Evolutionary conservation across 2,329 filamentous ascomycete species (phyloP).

Genomic region (Venturia carpophila): DNA sequence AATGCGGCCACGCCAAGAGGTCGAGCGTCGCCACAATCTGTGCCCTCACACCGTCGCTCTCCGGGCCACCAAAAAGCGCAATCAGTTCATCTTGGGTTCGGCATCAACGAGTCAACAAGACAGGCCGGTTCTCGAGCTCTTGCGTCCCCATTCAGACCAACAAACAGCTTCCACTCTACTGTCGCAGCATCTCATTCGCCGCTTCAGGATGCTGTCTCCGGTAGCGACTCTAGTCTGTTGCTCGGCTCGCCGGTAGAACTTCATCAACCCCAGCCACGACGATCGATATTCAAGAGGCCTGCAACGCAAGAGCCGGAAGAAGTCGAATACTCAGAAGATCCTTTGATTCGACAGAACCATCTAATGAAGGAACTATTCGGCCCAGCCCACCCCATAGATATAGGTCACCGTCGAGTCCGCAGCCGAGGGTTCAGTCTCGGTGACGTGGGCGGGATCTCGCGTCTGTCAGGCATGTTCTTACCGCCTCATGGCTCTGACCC

Average conservation of each 20-base stretch:
- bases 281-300: constrained; percentile 50
- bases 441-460: constrained; percentile 44
- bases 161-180: constrained; percentile 28
- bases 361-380: constrained; percentile 36
- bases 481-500: constrained; percentile 35
- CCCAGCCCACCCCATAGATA: constrained; percentile 32
- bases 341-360: constrained; percentile 30
- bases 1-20: constrained; percentile 26
- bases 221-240: constrained; percentile 21
- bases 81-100: constrained; percentile 41
- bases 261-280: constrained; percentile 43
- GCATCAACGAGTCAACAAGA: constrained; percentile 27
- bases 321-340: constrained; percentile 39
- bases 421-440: constrained; percentile 55
- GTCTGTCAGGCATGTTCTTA: constrained; percentile 48
- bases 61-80: constrained; percentile 45
- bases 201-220: constrained; percentile 14
- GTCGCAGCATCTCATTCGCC: constrained; percentile 26
- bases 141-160: constrained; percentile 38
- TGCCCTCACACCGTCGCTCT: constrained; percentile 31
- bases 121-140: constrained; percentile 24
- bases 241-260: constrained; percentile 49
- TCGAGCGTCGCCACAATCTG: constrained; percentile 35
- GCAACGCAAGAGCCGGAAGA: constrained; percentile 49
- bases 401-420: constrained; percentile 49